Base-by-base conservation (phyloP, 2,329 filamentous ascomycete species). In the Juglanconis sp. region DNA sequence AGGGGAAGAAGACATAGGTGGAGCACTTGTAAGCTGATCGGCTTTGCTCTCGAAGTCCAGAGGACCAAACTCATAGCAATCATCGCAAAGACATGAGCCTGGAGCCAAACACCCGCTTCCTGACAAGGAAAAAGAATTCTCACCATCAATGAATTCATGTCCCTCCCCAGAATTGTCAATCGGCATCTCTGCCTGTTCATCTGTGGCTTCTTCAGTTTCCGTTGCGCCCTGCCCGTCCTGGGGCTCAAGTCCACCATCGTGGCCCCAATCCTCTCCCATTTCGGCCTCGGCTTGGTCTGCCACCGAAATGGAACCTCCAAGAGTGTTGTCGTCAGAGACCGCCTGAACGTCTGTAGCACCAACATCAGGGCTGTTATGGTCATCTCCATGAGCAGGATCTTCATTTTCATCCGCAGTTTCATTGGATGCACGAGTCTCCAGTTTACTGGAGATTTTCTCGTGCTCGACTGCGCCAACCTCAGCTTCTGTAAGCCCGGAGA, bases 131-230 rank as follows among this genome's bases (percentile, higher is more conserved):
- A 42, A 57, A 30, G 35, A 34, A 15, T 52, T 47, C 61, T 63
- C 58, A 63, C 61, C 61, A 48, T 63, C 54, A 53, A 31, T 57
- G 44, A 32, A 32, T 47, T 50, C 58, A 13, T 61, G 49, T 34
- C 36, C 51, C 24, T 56, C 54, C 51, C 52, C 44, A n/a, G 56
- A 35, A 2, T 55, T 11, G 3, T 53, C 40, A n/a, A 47, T 48
- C 35, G 13, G 50, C 46, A 50, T 24, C 31, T 47, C 58, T 13
- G 57, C 42, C 15, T 56, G 47, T 31, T 46, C 38, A 9, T 58
- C 47, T 13, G 35, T 36, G 8, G 46, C 17, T 31, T 48, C 46
- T 31, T 11, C 46, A 11, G 17, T 13, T 10, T 17, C 44, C 17
- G 9, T 47, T 17, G n/a, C 15, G 15, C 11, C 46, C 8, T 35